Conservation (phyloP, 2,329 filamentous ascomycete species). For the Coniosporium tulheliwenetii region DNA sequence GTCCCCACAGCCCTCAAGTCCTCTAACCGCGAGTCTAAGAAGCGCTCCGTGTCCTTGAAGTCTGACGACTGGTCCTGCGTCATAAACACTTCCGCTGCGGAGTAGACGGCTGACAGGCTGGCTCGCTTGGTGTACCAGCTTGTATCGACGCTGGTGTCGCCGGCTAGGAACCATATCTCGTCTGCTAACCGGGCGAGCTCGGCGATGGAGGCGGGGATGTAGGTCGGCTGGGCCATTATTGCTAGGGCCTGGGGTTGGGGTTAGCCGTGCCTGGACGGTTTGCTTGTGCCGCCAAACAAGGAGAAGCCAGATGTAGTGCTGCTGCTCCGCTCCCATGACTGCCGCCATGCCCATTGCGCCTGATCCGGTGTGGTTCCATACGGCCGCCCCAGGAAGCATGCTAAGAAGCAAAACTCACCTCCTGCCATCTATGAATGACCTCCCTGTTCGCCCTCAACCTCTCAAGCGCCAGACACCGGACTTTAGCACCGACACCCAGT, state of each 20-base stretch:
- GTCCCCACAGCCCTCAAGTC: conserved; percentile 51
- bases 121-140: conserved; percentile 74
- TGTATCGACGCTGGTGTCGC: conserved; percentile 66
- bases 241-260: conserved; percentile 53
- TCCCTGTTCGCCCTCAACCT: conserved; percentile 59
- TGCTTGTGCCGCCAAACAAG: too few species aligned
- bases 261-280: neutral
- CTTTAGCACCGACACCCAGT: conserved; percentile 42
- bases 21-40: conserved; percentile 59
- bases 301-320: too few species aligned
- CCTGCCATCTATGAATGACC: conserved; percentile 68
- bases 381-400: too few species aligned
- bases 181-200: conserved; percentile 76
- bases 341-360: too few species aligned
- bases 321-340: too few species aligned
- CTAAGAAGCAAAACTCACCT: conserved; percentile 38
- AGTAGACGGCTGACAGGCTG: conserved; percentile 50
- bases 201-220: conserved; percentile 57
- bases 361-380: too few species aligned
- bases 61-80: conserved; percentile 64
- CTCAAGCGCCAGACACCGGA: conserved; percentile 59
- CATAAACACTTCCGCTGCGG: conserved; percentile 74
- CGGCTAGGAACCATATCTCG: conserved; percentile 80
- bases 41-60: conserved; percentile 65
- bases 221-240: conserved; percentile 72